Base-by-base conservation (phyloP, 2,329 filamentous ascomycete genomes). In the Trichoderma semiorbis region DNA sequence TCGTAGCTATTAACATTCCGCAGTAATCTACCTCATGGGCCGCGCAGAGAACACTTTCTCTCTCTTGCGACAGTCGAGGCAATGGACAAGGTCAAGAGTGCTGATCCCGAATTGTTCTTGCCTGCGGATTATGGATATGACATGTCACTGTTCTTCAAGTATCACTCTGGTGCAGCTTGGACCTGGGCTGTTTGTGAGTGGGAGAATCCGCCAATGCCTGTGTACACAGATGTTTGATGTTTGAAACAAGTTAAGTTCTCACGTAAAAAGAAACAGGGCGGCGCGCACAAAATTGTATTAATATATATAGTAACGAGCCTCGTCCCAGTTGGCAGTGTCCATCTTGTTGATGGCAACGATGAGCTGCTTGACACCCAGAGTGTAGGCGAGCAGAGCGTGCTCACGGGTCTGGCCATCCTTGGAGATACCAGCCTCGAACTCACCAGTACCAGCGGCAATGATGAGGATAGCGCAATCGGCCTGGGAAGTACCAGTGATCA, bases 381-480 rank as follows among this genome's bases (percentile, higher is more conserved):
- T 98, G 93, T 96, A 98, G 86, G 96, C 95, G 84, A 99, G 95
- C 82, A 99, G 93, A 87, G 96, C 96, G 93, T 99, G 96, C 94
- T 99, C 96, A 93, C 96, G 96, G 81, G 96, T 99, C 93, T 99
- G 96, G 87, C 96, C 96, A 94, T 98, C 96, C 94, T 99, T 99
- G 92, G 96, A 98, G 93, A 99, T 99, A 98, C 96, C 96, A 92
- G 96, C 96, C 92, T 99, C 96, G 92, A 99, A 99, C 92, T 99
- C 96, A 98, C 96, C 96, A 94, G 94, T 97, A 90, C 96, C 96
- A 83, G 95, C 94, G 82, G 95, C 96, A 88, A 99, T 99, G 89
- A 99, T 98, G 90, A 99, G 95, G 86, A 99, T 94, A 83, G 96
- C 96, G 89, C 96, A 98, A 85, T 99, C 96, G 81, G 96, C 96